phyloP scores from a whole-genome alignment of 345 rosid genomes.

The Corchorus olitorius region DNA sequence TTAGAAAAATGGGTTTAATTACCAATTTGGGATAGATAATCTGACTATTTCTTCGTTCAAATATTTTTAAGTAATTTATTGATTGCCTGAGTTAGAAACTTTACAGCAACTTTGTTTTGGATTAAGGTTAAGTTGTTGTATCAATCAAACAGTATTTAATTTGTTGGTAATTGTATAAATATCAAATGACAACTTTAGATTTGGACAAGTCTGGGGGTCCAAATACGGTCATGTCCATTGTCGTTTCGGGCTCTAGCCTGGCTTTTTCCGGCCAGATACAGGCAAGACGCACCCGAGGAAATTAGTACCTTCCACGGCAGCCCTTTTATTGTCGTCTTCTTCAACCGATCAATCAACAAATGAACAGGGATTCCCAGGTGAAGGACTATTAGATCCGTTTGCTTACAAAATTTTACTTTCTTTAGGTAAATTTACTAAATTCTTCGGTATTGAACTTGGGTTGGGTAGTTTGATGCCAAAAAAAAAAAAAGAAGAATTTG shows the following conservation, averaged over 20 bases:
- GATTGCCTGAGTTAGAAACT: neutral
- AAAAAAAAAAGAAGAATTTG: too few relatives aligned
- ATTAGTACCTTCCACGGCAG: neutral
- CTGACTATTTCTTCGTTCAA: too few relatives aligned
- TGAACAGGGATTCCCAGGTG: neutral
- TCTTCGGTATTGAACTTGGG: neutral
- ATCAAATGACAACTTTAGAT: neutral
- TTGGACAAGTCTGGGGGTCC: slow-evolving; percentile 8
- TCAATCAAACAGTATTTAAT: neutral
- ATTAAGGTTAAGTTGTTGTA: too few relatives aligned
- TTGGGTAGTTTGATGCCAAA: too few relatives aligned
- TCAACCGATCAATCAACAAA: too few relatives aligned
- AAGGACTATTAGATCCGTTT: neutral
- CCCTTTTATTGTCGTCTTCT: slow-evolving; percentile 1
- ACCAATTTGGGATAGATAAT: too few relatives aligned
- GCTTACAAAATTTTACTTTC: neutral
- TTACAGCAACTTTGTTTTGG: neutral
- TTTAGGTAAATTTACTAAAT: neutral
- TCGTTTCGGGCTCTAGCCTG: neutral
- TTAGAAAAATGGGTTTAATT: too few relatives aligned
- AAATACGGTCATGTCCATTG: neutral
- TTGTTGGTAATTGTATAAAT: neutral
- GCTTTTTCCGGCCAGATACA: neutral
- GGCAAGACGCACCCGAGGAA: neutral
- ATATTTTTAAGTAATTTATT: neutral